phyloP scores from a whole-genome alignment of 2,329 filamentous ascomycete genomes.

The Penicillium sp. region DNA sequence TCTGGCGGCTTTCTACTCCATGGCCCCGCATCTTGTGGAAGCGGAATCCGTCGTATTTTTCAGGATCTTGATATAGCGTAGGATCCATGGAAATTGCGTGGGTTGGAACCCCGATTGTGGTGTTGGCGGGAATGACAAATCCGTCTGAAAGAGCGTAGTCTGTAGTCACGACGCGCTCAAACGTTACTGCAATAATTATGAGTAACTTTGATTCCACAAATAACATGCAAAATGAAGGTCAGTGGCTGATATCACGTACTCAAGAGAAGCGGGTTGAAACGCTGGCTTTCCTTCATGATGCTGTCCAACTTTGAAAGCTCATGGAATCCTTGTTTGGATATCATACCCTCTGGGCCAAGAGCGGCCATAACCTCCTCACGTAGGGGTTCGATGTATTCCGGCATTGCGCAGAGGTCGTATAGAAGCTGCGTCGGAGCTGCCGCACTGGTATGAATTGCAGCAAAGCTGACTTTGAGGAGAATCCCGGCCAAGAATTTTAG shows the following conservation, averaged over 20 bases:
- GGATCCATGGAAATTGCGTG: not conserved
- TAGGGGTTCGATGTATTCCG: not conserved
- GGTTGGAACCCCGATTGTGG: not conserved
- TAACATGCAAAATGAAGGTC: too few species aligned
- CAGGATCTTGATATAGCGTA: not conserved
- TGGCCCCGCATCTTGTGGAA: not conserved
- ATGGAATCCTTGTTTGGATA: constrained; percentile 2
- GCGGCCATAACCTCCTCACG: constrained; percentile 9
- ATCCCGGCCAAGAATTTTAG: too few species aligned
- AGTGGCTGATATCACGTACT: not conserved
- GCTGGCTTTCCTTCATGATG: constrained; percentile 5
- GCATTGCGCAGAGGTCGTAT: constrained; percentile 1
- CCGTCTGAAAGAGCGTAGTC: not conserved
- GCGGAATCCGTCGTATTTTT: not conserved
- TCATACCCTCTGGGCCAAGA: not conserved
- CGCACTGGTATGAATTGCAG: constrained; percentile 6
- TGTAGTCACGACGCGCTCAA: not conserved
- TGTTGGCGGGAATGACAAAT: not conserved
- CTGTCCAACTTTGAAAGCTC: constrained; percentile 8
- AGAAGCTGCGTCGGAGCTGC: constrained; percentile 3
- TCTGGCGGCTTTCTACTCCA: too few species aligned
- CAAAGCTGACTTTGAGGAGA: not conserved
- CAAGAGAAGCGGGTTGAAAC: not conserved
- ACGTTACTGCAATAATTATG: not conserved
- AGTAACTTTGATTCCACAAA: too few species aligned